phyloP scores from a whole-genome alignment of 2,329 filamentous ascomycete genomes.

The Colletotrichum acutatum region DNA sequence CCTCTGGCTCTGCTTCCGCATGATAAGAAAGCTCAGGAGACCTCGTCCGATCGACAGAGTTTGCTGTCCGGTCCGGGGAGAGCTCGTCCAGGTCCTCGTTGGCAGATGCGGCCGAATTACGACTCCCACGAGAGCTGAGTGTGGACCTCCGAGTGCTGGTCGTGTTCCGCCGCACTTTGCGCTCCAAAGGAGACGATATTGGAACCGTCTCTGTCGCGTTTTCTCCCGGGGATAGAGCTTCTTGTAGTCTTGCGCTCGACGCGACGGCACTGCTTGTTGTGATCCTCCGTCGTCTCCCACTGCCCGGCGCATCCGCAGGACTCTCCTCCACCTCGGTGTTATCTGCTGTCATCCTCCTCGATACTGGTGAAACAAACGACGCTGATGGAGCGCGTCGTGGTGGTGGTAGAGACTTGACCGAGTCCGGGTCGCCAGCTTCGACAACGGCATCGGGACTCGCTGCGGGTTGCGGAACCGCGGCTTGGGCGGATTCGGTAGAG shows the following conservation, averaged over 20 bases:
- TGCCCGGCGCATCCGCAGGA: conserved; percentile 65
- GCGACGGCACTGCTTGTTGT: conserved; percentile 48
- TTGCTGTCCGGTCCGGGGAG: conserved; percentile 43
- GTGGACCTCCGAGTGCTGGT: conserved; percentile 45
- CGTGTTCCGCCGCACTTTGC: conserved; percentile 52
- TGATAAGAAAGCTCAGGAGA: conserved; percentile 34
- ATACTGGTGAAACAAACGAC: conserved; percentile 15
- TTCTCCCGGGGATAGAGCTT: conserved; percentile 47
- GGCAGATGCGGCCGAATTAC: conserved; percentile 36
- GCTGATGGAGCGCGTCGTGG: conserved; percentile 23
- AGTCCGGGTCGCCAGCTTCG: neutral
- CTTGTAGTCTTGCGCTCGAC: conserved; percentile 56
- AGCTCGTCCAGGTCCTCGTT: conserved; percentile 44
- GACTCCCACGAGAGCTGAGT: conserved; percentile 39
- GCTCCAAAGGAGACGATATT: conserved; percentile 55
- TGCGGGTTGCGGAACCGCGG: neutral
- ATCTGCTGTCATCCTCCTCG: conserved; percentile 10
- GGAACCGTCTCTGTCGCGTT: conserved; percentile 42
- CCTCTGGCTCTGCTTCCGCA: neutral
- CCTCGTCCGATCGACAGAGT: neutral
- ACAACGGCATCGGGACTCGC: conserved; percentile 36
- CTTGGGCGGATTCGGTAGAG: conserved; percentile 39
- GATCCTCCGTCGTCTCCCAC: conserved; percentile 59
- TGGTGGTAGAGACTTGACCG: conserved; percentile 25
- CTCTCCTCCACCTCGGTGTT: conserved; percentile 63